Conservation (phyloP, 1,284 basidiomycete species). For the Bondarzewia mesenterica region DNA sequence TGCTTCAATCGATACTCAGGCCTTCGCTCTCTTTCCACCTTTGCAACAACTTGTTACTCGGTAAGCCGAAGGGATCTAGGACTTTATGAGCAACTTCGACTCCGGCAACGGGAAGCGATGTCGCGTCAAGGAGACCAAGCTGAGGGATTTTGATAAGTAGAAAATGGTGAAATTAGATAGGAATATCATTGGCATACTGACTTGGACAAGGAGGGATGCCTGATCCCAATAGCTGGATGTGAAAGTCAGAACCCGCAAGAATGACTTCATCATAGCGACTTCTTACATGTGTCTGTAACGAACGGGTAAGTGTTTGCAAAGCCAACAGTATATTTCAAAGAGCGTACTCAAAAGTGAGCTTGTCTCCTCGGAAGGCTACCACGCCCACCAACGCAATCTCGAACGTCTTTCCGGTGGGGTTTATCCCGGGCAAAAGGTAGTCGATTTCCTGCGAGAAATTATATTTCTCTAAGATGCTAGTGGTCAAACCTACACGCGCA, state of each 20-base stretch:
- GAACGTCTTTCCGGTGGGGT: constrained; percentile 35
- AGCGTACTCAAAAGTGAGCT: constrained; percentile 42
- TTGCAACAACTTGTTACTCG: constrained; percentile 30
- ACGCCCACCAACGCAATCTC: constrained; percentile 43
- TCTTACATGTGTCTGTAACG: constrained; percentile 22
- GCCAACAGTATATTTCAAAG: background rate
- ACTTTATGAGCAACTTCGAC: constrained; percentile 32
- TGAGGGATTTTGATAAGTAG: constrained; percentile 10
- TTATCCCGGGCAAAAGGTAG: constrained; percentile 40
- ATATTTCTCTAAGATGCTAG: background rate
- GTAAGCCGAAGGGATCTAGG: constrained; percentile 32
- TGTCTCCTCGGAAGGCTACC: constrained; percentile 43
- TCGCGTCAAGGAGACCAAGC: constrained; percentile 29
- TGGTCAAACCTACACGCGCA: no score
- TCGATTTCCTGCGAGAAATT: constrained; percentile 32
- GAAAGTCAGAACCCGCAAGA: background rate
- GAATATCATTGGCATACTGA: constrained; percentile 7
- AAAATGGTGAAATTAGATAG: background rate
- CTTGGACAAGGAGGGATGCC: constrained; percentile 36
- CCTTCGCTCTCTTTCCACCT: constrained; percentile 34
- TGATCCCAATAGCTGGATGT: constrained; percentile 38
- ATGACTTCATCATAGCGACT: background rate
- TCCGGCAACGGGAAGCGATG: constrained; percentile 29
- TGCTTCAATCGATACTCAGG: constrained; percentile 10
- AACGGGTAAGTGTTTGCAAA: background rate